A percentile compares a stretch with the other conserved stretches of the same genome.
Conservation (phyloP, 768 basidiomycete species). For the Mycena alexandri region DNA sequence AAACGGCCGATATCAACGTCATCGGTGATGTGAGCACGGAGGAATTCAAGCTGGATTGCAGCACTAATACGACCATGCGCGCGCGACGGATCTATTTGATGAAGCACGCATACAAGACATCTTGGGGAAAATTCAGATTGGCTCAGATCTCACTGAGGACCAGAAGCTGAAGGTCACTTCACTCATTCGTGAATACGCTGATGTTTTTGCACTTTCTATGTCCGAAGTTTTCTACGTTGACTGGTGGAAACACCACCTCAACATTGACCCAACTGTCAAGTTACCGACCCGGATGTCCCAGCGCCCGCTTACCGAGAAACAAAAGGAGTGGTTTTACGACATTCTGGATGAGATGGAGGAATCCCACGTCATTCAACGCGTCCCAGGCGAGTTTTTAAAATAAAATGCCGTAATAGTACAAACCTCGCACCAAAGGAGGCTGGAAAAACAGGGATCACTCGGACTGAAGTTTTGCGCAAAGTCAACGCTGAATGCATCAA, state of each 20-base stretch:
- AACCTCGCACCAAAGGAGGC: not conserved
- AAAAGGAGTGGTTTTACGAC: too few relatives aligned
- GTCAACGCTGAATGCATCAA: too few relatives aligned
- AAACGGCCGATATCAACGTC: not conserved
- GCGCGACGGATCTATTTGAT: constrained; percentile 37
- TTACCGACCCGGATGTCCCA: too few relatives aligned
- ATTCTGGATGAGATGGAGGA: constrained; percentile 3
- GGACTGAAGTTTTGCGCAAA: not conserved
- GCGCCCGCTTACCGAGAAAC: too few relatives aligned
- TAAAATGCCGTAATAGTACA: not conserved
- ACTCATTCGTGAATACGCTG: constrained; percentile 30
- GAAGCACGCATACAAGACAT: constrained; percentile 38
- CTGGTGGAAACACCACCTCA: too few relatives aligned
- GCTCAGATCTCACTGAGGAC: constrained; percentile 36
- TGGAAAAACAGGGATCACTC: not conserved
- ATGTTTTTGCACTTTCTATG: constrained; percentile 36
- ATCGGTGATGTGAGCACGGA: constrained; percentile 5
- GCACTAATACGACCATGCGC: constrained; percentile 10
- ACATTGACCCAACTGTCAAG: too few relatives aligned
- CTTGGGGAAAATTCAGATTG: constrained; percentile 34
- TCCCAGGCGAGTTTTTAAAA: not conserved
- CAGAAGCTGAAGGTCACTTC: constrained; percentile 6
- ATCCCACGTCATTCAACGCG: not conserved
- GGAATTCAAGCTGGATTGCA: constrained; percentile 16
- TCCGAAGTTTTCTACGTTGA: constrained; percentile 32